A percentile compares a stretch with the other conserved stretches of the same genome.
Evolutionary conservation across 257 asterid genomes (phyloP).

Genomic region (Salvia miltiorrhiza): DNA sequence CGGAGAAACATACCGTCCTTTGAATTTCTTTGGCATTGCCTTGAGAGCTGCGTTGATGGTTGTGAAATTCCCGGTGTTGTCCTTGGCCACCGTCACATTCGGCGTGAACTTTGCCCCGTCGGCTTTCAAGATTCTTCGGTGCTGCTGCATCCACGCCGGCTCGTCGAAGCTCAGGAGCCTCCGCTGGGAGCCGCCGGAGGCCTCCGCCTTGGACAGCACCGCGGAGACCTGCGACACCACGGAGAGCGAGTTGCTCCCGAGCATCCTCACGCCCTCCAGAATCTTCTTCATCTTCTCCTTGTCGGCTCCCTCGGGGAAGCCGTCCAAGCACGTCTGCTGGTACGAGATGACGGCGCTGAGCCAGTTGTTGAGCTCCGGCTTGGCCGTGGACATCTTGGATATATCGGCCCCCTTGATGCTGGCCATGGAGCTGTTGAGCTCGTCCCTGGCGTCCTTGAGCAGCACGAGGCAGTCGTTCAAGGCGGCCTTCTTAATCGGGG

Average conservation of each 20-base stretch:
- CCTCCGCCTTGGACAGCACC: neutral
- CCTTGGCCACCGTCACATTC: slow-evolving; percentile 71
- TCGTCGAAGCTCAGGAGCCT: slow-evolving; percentile 32
- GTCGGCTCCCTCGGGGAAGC: slow-evolving; percentile 62
- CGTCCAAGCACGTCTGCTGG: slow-evolving; percentile 79
- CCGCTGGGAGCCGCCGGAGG: slow-evolving; percentile 18
- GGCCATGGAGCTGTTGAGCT: slow-evolving; percentile 49
- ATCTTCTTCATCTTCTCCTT: slow-evolving; percentile 37
- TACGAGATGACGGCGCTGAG: slow-evolving; percentile 80
- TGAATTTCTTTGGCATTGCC: slow-evolving; percentile 53
- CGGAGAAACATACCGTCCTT: slow-evolving; percentile 60
- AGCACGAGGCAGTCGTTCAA: slow-evolving; percentile 57
- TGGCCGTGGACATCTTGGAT: neutral
- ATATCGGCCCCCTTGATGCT: slow-evolving; percentile 29
- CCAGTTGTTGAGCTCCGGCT: slow-evolving; percentile 64
- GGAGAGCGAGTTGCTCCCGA: slow-evolving; percentile 74
- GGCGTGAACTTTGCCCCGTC: slow-evolving; percentile 35
- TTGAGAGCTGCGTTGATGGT: slow-evolving; percentile 61
- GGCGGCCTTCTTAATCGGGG: slow-evolving; percentile 49
- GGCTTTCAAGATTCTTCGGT: slow-evolving; percentile 48
- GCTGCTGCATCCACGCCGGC: slow-evolving; percentile 52
- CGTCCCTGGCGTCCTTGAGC: slow-evolving; percentile 61
- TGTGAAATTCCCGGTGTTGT: slow-evolving; percentile 59
- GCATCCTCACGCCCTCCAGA: slow-evolving; percentile 38
- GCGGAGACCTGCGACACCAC: slow-evolving; percentile 38